Evolutionary conservation across 129 eudicot species (phyloP), one percentile per base, ranked within the genome.

Genomic region (Dittrichia graveolens): DNA sequence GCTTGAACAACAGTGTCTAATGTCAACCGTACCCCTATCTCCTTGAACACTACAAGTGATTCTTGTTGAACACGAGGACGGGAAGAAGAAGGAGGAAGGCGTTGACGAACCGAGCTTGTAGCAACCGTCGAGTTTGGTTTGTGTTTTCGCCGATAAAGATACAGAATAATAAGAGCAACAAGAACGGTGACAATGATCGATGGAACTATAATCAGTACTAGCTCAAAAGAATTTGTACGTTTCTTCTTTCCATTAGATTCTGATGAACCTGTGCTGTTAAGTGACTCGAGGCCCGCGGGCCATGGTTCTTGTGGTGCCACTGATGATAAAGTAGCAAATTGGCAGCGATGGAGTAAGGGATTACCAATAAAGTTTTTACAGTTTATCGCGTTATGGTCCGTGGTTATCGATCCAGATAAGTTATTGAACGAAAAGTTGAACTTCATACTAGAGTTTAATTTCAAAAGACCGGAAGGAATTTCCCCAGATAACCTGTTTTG

Each of bases 1-100:
- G 96, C 92, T 72, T 72, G 75, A 65, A 86, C 78, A 8, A 89
- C 76, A 8, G 15, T 67, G 41, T 84, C 88, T 64, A 76, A 82
- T 19, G 96, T 89, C 74, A 89, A 67, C 2, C 67, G 74, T 13
- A 80, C 88, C 42, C 92, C 96, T 39, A 89, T 73, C 63, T 84
- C 80, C 10, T 60, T 82, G 72, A 89, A 89, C 19, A 80, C 73
- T 9, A 82, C 86, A n/a, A 84, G 61, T 2, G 67, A 76, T 58
- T 80, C 80, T 37, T 46, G 86, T 67, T 67, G 56, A 50, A 79
- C 82, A 16, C 72, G 58, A 6, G 78, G 56, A 38, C 47, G 56
- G 46, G 79, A 67, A 14, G 79, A 67, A 14, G 74, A 43, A 44
- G 76, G 67, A 47, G 60, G 35, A 24, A 74, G 45, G n/a, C 42